These are phyloP conservation scores for Boletus pseudo-olivaceus DNA, from an alignment of 768 basidiomycete genomes.

Conservation along the genomic window DNA sequence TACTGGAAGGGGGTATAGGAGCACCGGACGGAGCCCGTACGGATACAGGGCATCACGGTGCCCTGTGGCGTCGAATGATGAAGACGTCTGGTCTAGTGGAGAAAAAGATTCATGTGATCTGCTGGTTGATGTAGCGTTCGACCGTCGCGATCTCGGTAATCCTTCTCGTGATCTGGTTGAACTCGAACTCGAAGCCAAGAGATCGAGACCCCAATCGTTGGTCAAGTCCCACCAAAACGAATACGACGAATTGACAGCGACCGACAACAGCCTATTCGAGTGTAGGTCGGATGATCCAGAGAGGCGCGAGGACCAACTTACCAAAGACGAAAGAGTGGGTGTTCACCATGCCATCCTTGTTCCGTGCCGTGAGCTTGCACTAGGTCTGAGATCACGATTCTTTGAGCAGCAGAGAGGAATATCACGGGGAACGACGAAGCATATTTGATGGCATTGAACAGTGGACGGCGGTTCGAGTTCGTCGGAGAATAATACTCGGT, in stretches of 20 bases:
- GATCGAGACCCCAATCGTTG: constrained; percentile 92
- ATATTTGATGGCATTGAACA: constrained; percentile 94
- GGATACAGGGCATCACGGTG: constrained; percentile 39
- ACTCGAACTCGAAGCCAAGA: constrained; percentile 47
- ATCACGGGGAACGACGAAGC: constrained; percentile 97
- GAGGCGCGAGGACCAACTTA: constrained; percentile 34
- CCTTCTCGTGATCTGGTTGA: constrained; percentile 26
- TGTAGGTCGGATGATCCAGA: neutral
- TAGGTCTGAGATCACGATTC: constrained; percentile 61
- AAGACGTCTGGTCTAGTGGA: constrained; percentile 9
- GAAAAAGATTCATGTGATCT: constrained; percentile 10
- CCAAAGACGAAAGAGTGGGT: constrained; percentile 83
- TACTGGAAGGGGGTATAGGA: constrained; percentile 76
- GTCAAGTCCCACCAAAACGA: constrained; percentile 99
- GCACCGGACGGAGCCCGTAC: constrained; percentile 67
- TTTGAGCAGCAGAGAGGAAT: constrained; percentile 87
- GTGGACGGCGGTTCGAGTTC: constrained; percentile 65
- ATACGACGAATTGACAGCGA: constrained; percentile 84
- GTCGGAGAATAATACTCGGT: constrained; percentile 69
- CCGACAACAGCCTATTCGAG: constrained; percentile 69
- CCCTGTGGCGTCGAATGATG: constrained; percentile 14
- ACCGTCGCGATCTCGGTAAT: constrained; percentile 43
- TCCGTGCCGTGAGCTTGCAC: constrained; percentile 44
- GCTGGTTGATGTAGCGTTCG: constrained; percentile 23
- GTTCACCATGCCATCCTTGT: constrained; percentile 69